Base-by-base conservation (phyloP, 2,329 filamentous ascomycete species). In the Byssoonygena ceratinophila region DNA sequence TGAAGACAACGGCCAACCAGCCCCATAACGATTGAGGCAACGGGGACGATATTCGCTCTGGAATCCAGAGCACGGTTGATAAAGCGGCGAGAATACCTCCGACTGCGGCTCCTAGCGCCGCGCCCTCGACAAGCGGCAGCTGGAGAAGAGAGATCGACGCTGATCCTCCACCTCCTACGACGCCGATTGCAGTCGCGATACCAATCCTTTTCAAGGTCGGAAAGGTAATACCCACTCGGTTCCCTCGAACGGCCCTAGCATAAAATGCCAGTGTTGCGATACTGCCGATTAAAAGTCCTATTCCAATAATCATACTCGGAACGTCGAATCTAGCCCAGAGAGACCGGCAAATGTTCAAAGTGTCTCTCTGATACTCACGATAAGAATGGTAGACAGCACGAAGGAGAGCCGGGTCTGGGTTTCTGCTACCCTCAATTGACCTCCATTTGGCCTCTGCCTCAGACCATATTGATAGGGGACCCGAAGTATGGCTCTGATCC, bases 291-390 rank as follows among this genome's bases (percentile, higher is more conserved):
- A 94, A 79, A 50, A 94, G 78, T 0, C 68, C 65, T 34, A 97
- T 81, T 44, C 92, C 92, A 57, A 85, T 76, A 12, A 84, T 63
- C 89, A 98, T 98, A 65, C 84, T 86, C 1, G 81, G 76, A 18
- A 95, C 75, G 66, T 98, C 88, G 60, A 98, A 98, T 32, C 86
- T 81, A 20, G 92, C 89, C 92, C 92, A 98, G 14, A 97, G 73
- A 36, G 77, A 78, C 64, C 89, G 86, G 72, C 87, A 97, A 11
- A 91, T 77, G 25, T 75, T 75, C 41, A 98, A 74, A 0, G 85
- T 95, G 63, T 87, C 81, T 27, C 75, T 74, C 65, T 96, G 89
- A 64, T 94, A 97, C 9, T 76, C 74, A 14, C 76, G 72, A 62
- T 87, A 91, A 0, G 82, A 78, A 1, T 76, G 61, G 57, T 76